These are phyloP conservation scores for Calendula officinalis DNA, from an alignment of 129 eudicot species.

Conservation along the genomic window DNA sequence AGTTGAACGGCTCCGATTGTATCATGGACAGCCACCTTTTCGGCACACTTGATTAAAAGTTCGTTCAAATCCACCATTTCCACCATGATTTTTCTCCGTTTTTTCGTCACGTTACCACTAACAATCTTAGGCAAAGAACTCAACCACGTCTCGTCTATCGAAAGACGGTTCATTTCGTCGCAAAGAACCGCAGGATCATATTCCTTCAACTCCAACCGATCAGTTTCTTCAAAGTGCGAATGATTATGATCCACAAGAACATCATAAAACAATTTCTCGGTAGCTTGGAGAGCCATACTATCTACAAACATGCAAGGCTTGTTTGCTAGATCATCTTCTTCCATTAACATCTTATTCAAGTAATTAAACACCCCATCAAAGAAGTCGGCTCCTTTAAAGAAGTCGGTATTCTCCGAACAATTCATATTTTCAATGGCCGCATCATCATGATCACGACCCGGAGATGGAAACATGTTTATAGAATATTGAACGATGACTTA, in stretches of 20 bases:
- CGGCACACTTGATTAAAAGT: slow-evolving; percentile 38
- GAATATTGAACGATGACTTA: neutral
- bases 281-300: slow-evolving; percentile 36
- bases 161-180: slow-evolving; percentile 21
- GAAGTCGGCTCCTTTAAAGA: slow-evolving; percentile 20
- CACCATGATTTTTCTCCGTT: slow-evolving; percentile 10
- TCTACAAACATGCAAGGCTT: slow-evolving; percentile 44
- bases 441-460: neutral
- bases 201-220: slow-evolving; percentile 6
- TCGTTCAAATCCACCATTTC: slow-evolving; percentile 31
- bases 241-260: slow-evolving; percentile 2
- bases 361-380: slow-evolving; percentile 43
- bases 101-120: neutral
- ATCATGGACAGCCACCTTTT: slow-evolving; percentile 27
- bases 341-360: slow-evolving; percentile 55
- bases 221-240: neutral
- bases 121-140: neutral
- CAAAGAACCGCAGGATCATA: slow-evolving; percentile 29
- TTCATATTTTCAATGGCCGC: neutral
- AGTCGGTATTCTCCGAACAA: neutral
- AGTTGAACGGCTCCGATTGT: neutral
- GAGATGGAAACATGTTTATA: neutral
- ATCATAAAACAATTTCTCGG: slow-evolving; percentile 24
- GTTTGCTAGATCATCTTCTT: slow-evolving; percentile 51
- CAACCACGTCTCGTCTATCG: neutral